Evolutionary conservation across 2,329 filamentous ascomycete genomes (phyloP).

Genomic region (Fusarium acutatum): DNA sequence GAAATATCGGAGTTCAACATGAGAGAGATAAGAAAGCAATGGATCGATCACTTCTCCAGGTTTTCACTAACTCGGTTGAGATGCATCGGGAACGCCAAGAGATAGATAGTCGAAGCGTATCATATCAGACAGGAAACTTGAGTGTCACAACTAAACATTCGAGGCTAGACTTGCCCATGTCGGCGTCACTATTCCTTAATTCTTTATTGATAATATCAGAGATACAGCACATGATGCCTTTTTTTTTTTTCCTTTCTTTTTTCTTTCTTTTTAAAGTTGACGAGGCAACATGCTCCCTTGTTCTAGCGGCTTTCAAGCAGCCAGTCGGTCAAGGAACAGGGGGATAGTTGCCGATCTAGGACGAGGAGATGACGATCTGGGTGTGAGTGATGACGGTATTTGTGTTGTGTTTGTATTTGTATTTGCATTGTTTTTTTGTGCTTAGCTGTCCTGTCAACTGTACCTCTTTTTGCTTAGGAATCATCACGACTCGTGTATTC

Average conservation of each 20-base stretch:
- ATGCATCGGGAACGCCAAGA: conserved; percentile 14
- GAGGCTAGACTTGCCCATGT: conserved; percentile 1
- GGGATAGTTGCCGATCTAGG: conserved; percentile 13
- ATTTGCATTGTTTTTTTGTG: neutral
- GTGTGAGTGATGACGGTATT: conserved; percentile 24
- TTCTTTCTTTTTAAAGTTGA: conserved; percentile 13
- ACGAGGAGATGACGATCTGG: conserved; percentile 22
- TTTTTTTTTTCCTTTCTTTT: neutral
- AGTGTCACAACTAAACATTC: neutral
- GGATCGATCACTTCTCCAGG: conserved; percentile 14
- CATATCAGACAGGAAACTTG: neutral
- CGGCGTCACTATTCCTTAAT: neutral
- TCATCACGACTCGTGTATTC: neutral
- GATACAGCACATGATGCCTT: neutral
- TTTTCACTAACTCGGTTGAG: conserved; percentile 23
- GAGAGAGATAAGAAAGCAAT: conserved; percentile 18
- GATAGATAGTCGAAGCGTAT: conserved; percentile 16
- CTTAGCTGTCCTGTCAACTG: neutral
- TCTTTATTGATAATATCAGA: neutral
- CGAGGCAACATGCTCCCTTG: conserved; percentile 15
- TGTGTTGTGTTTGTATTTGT: neutral
- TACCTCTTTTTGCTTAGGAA: neutral
- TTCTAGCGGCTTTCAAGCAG: conserved; percentile 6
- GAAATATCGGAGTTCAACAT: neutral
- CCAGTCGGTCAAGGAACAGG: conserved; percentile 9